Percentiles rank a stretch among this genome's conserved stretches.
Evolutionary conservation across 2,329 filamentous ascomycete species (phyloP).

Genomic region (Lanzia echinophila): DNA sequence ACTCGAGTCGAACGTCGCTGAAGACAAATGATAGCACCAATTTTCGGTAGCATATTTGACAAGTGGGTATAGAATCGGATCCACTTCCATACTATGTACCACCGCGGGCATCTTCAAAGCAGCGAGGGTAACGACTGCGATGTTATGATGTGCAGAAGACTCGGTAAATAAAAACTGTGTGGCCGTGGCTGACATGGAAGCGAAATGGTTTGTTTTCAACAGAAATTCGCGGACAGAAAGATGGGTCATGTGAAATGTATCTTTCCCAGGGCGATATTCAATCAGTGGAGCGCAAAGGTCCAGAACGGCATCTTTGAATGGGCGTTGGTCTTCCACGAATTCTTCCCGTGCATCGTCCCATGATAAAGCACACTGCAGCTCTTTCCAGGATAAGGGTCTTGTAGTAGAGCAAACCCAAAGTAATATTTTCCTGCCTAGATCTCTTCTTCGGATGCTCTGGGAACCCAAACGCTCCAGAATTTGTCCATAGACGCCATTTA

Average conservation of each 20-base stretch:
- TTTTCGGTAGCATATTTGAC: constrained; percentile 3
- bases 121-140: neutral
- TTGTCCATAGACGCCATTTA: constrained; percentile 2
- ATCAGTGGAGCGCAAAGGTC: constrained; percentile 3
- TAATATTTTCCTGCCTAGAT: neutral
- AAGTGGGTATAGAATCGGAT: constrained; percentile 1
- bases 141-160: constrained; percentile 1
- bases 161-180: constrained; percentile 6
- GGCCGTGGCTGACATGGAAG: constrained; percentile 4
- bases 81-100: neutral
- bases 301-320: constrained; percentile 5
- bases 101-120: neutral
- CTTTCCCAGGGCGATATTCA: constrained; percentile 1
- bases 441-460: constrained; percentile 2
- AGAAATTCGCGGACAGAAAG: constrained; percentile 3
- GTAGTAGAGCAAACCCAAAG: constrained; percentile 5
- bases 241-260: neutral
- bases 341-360: neutral
- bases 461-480: constrained; percentile 2
- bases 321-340: neutral
- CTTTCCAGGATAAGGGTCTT: constrained; percentile 3
- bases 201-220: neutral
- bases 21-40: constrained; percentile 6
- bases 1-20: neutral
- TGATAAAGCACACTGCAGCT: constrained; percentile 2